These are phyloP conservation scores for Candida dubliniensis DNA, from an alignment of 1,139 yeast species.

Conservation along the genomic window DNA sequence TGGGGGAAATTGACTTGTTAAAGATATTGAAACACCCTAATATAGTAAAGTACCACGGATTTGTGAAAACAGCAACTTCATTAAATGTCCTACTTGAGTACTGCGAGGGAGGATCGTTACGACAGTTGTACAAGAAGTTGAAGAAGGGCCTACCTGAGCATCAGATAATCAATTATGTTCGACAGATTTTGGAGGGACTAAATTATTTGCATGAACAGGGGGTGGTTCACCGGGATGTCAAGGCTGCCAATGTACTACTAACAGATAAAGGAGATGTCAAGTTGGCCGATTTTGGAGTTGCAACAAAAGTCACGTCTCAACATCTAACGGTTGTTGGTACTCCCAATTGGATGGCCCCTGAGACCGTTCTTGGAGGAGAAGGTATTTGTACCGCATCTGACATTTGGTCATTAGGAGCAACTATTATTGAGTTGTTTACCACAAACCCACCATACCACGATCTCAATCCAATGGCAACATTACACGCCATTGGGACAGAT, in stretches of 20 bases:
- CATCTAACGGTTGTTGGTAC: conserved; percentile 59
- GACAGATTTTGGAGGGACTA: conserved; percentile 75
- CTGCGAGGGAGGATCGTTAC: conserved; percentile 84
- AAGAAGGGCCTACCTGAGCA: conserved; percentile 60
- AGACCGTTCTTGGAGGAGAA: conserved; percentile 68
- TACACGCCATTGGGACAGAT: conserved; percentile 90
- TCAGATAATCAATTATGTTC: conserved; percentile 58
- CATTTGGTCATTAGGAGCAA: conserved; percentile 94
- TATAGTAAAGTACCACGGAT: conserved; percentile 89
- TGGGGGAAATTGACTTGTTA: conserved; percentile 86
- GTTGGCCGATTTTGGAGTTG: conserved; percentile 80
- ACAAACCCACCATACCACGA: conserved; percentile 89
- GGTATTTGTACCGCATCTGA: conserved; percentile 89
- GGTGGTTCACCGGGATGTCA: conserved; percentile 75
- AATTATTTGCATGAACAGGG: conserved; percentile 68
- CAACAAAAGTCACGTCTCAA: conserved; percentile 52
- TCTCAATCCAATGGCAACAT: conserved; percentile 79
- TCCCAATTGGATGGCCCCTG: conserved; percentile 91
- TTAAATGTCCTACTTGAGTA: conserved; percentile 72
- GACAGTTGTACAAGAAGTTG: conserved; percentile 60
- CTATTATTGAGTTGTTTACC: conserved; percentile 81
- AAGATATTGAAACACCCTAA: conserved; percentile 81
- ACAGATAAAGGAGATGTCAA: conserved; percentile 62
- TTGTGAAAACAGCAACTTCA: conserved; percentile 65
- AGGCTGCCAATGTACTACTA: conserved; percentile 73